Evolutionary conservation across 2,329 filamentous ascomycete species (phyloP), one percentile per base, ranked within the genome.

Genomic region (Ophidiomyces ophidiicola): DNA sequence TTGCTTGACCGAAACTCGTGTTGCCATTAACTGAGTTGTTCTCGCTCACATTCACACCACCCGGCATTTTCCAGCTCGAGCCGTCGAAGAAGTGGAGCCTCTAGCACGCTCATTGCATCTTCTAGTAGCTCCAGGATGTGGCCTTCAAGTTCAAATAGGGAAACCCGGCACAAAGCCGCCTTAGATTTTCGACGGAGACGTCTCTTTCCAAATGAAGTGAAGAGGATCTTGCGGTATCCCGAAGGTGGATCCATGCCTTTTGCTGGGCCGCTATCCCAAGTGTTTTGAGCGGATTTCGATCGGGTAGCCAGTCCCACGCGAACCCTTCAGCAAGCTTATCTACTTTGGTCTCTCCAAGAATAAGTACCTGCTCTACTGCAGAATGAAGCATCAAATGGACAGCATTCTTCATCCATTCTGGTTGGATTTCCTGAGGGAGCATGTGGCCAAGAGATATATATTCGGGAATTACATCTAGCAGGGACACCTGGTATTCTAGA

Each of bases 11-110:
- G 21, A 28, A 11, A 23, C 11, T 6, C 14, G 35, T 28, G 25
- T n/a, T 14, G 4, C 7, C 14, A 14, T n/a, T 26, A n/a, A 26
- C 6, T 26, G 24, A 26, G 7, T 26, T 26, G 12, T 18, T 19
- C 17, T 5, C 30, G 4, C 18, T 32, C 15, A 15, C 18, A 32
- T 32, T 32, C n/a, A n/a, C n/a, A n/a, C n/a, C n/a, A n/a, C n/a
- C n/a, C n/a, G n/a, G n/a, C n/a, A n/a, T n/a, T 53, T 1, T 69
- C 68, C 18, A 58, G 58, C 45, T 74, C 70, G 3, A 75, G 55
- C 45, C 74, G 71, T 1, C 64, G 49, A 1, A 75, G 58, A 14
- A 73, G 56, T 0, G 72, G 72, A 21, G 59, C 54, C 14, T 64
- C 52, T 12, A 70, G 51, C 5, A 53, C 56, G 2, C 56, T 50